Percentiles rank a stretch among this genome's conserved stretches.
phyloP scores from a whole-genome alignment of 148 eudicot species.

The Beta vulgaris region DNA sequence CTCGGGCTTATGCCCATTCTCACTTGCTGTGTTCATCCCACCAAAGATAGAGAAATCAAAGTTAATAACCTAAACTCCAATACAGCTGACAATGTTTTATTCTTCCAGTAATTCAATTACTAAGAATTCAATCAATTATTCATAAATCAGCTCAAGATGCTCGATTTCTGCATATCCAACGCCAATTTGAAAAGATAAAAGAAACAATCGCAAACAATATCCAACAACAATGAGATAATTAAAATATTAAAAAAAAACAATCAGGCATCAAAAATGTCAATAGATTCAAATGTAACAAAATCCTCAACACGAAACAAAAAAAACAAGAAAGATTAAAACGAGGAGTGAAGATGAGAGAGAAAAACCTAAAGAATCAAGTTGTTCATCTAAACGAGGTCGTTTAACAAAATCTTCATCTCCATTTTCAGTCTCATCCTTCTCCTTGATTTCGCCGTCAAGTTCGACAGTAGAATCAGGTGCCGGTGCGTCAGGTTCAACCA shows the following conservation, averaged over 20 bases:
- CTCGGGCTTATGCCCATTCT: conserved; percentile 48
- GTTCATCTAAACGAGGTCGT: conserved; percentile 66
- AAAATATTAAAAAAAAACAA: not conserved
- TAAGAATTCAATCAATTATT: too few relatives aligned
- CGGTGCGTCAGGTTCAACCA: conserved; percentile 34
- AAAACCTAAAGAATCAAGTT: conserved; percentile 38
- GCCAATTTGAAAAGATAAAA: too few relatives aligned
- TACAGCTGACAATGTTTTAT: not conserved
- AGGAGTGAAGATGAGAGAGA: not conserved
- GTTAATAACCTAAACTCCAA: not conserved
- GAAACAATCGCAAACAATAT: not conserved
- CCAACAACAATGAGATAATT: not conserved
- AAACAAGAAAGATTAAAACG: not conserved
- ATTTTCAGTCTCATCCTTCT: conserved; percentile 14
- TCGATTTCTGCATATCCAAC: too few relatives aligned
- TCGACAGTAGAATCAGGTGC: conserved; percentile 24
- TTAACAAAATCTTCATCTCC: conserved; percentile 40
- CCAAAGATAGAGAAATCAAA: not conserved
- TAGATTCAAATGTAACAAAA: too few relatives aligned
- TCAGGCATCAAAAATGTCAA: not conserved
- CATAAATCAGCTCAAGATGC: too few relatives aligned
- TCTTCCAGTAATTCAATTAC: too few relatives aligned
- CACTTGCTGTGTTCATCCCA: conserved; percentile 26
- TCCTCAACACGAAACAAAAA: not conserved
- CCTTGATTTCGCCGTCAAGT: conserved; percentile 16